Percentiles rank a stretch among this genome's conserved stretches.
phyloP scores from a whole-genome alignment of 495 filamentous ascomycete species.

The Xylaria intraflava region DNA sequence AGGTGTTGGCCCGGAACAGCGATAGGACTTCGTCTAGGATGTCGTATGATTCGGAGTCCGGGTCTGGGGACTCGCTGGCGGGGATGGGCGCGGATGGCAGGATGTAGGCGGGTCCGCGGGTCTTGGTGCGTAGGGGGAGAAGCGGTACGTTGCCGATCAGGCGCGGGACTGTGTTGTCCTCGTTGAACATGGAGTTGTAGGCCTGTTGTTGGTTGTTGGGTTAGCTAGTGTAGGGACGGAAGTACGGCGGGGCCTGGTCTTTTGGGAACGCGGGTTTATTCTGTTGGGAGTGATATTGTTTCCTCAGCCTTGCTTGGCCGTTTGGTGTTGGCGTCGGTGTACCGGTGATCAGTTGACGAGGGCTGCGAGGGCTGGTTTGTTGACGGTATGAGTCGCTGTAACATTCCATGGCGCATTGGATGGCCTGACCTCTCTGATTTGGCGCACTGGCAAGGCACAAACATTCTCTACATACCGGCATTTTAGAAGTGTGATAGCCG shows the following conservation, averaged over 20 bases:
- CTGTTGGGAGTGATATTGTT: background rate
- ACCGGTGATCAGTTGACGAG: background rate
- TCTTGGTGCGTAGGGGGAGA: conserved; percentile 85
- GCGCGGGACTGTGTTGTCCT: conserved; percentile 49
- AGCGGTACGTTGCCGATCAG: conserved; percentile 84
- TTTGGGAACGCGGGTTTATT: background rate
- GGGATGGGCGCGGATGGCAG: conserved; percentile 62
- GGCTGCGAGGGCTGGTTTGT: background rate
- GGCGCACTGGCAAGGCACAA: background rate
- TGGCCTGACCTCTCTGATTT: background rate
- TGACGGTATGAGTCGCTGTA: no score
- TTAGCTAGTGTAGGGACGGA: background rate
- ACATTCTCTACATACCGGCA: conserved; percentile 24
- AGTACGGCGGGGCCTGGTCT: no score
- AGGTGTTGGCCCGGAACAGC: conserved; percentile 94
- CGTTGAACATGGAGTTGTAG: conserved; percentile 91
- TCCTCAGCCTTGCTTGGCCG: no score
- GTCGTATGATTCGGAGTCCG: conserved; percentile 85
- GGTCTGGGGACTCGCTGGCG: conserved; percentile 64
- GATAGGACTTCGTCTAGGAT: conserved; percentile 86
- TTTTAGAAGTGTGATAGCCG: conserved; percentile 19
- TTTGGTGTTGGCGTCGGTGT: no score
- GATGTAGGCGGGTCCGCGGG: conserved; percentile 84
- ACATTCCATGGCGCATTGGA: background rate
- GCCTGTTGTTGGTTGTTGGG: conserved; percentile 45